A percentile compares a stretch with the other conserved stretches of the same genome.
phyloP scores from a whole-genome alignment of 108 stramenopile genomes.

The Conticribra guillardii region DNA sequence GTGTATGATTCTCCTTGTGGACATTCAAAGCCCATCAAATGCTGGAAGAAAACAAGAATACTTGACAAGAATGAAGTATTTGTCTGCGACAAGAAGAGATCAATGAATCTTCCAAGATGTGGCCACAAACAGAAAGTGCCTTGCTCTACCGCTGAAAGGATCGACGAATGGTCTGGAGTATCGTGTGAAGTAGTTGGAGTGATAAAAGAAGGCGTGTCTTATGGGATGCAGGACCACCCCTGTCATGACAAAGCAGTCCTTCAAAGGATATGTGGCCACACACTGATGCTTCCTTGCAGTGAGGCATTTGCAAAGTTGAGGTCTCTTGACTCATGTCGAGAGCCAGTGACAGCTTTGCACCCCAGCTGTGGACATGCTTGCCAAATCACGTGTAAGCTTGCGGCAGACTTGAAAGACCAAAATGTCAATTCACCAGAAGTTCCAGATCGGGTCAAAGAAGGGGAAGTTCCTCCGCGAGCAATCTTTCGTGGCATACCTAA shows the following conservation, averaged over 20 bases:
- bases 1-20: conserved; percentile 26
- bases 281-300: conserved; percentile 4
- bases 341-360: conserved; percentile 5
- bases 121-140: conserved; percentile 29
- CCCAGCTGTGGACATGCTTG: conserved; percentile 27
- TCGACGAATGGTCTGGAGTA: conserved; percentile 22
- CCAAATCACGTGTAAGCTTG: conserved; percentile 17
- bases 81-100: conserved; percentile 18
- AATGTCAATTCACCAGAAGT: conserved; percentile 2
- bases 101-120: conserved; percentile 27
- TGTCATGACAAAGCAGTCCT: conserved; percentile 21
- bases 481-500: conserved; percentile 17
- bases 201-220: conserved; percentile 33
- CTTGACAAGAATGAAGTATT: conserved; percentile 4
- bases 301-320: conserved; percentile 19
- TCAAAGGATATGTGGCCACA: conserved; percentile 26
- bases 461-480: conserved; percentile 7
- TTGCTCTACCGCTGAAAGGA: conserved; percentile 2
- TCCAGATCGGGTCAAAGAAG: conserved; percentile 18
- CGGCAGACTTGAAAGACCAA: neutral
- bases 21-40: conserved; percentile 33
- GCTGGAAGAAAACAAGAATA: conserved; percentile 21
- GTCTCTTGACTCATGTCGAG: conserved; percentile 7
- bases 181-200: conserved; percentile 30
- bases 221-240: conserved; percentile 33